phyloP scores from a whole-genome alignment of 768 basidiomycete species.

The Podaxis pistillaris region DNA sequence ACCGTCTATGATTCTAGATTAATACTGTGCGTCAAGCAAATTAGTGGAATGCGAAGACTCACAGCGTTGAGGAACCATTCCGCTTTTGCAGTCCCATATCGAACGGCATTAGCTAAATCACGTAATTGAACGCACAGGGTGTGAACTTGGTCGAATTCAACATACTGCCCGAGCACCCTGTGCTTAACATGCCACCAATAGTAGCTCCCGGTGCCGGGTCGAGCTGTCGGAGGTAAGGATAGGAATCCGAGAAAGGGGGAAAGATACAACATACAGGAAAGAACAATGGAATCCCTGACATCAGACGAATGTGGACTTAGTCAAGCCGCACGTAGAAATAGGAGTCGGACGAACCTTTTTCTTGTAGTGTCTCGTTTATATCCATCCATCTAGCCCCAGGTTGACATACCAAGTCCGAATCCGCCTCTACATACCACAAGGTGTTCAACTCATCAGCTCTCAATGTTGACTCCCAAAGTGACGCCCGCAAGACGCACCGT shows the following conservation, averaged over 20 bases:
- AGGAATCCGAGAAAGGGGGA: not conserved
- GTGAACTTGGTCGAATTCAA: not conserved
- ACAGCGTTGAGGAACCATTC: constrained; percentile 92
- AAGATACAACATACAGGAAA: constrained; percentile 60
- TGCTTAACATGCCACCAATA: constrained; percentile 84
- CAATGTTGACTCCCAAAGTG: not conserved
- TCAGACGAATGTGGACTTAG: not conserved
- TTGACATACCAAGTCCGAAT: constrained; percentile 74
- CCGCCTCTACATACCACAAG: constrained; percentile 44
- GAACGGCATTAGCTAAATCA: constrained; percentile 65
- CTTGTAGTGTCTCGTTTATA: constrained; percentile 63
- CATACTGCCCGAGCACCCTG: constrained; percentile 82
- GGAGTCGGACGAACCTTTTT: constrained; percentile 45
- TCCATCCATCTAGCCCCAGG: constrained; percentile 71
- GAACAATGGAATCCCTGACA: constrained; percentile 70
- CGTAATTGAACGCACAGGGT: not conserved
- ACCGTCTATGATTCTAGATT: constrained; percentile 60
- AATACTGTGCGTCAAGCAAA: not conserved
- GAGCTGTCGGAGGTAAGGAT: constrained; percentile 40
- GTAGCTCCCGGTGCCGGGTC: constrained; percentile 80
- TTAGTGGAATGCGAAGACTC: constrained; percentile 6
- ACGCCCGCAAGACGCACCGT: constrained; percentile 45
- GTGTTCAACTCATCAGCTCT: not conserved
- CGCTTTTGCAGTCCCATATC: constrained; percentile 86
- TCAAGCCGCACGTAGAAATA: not conserved